phyloP scores from a whole-genome alignment of 768 basidiomycete genomes.

The Fomitopsis pulvina region DNA sequence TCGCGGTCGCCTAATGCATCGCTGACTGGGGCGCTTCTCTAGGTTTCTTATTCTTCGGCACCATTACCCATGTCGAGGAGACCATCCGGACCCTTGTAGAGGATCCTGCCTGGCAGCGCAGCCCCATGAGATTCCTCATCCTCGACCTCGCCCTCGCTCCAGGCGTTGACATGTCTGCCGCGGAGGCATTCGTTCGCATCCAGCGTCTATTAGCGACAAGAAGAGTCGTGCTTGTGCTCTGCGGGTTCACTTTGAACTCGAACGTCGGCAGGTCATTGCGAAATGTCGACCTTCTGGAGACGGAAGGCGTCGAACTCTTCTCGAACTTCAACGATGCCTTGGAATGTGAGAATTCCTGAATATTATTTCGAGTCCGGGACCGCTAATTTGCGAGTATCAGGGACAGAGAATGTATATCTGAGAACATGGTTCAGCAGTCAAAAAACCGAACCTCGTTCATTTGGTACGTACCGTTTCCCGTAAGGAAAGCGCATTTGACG shows the following conservation, averaged over 20 bases:
- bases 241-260: slow-evolving; percentile 64
- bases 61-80: slow-evolving; percentile 85
- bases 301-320: slow-evolving; percentile 76
- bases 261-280: slow-evolving; percentile 65
- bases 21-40: not conserved
- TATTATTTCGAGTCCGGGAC: not conserved
- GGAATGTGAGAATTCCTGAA: slow-evolving; percentile 59
- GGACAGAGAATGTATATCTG: slow-evolving; percentile 94
- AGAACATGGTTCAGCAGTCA: slow-evolving; percentile 70
- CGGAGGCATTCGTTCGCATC: slow-evolving; percentile 90
- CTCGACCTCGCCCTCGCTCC: slow-evolving; percentile 81
- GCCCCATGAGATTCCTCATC: slow-evolving; percentile 85
- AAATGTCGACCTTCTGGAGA: slow-evolving; percentile 75
- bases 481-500: no score
- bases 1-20: not conserved
- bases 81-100: slow-evolving; percentile 74
- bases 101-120: slow-evolving; percentile 58
- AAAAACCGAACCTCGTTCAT: slow-evolving; percentile 42
- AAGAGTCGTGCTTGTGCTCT: slow-evolving; percentile 82
- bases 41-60: slow-evolving; percentile 91
- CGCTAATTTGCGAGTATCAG: slow-evolving; percentile 31
- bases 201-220: slow-evolving; percentile 74
- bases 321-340: slow-evolving; percentile 81
- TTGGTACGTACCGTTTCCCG: slow-evolving; percentile 35
- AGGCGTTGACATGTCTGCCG: slow-evolving; percentile 91